A percentile compares a stretch with the other conserved stretches of the same genome.
Evolutionary conservation across 2,329 filamentous ascomycete species (phyloP).

Genomic region (Aspergillus pseudoterreus): DNA sequence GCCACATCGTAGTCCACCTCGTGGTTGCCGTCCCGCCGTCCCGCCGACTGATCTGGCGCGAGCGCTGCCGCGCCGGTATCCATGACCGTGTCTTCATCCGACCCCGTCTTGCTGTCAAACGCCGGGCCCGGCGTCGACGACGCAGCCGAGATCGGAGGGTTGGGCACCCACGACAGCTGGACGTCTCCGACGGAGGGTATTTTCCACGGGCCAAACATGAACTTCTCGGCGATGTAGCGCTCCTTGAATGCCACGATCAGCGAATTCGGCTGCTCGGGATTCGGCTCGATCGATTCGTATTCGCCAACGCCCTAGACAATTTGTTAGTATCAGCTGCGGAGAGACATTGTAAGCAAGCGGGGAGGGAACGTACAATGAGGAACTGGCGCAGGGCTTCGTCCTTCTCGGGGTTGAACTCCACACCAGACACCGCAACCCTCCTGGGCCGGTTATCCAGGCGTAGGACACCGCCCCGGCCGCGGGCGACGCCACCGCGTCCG

Average conservation of each 20-base stretch:
- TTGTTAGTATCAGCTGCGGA: conserved; percentile 17
- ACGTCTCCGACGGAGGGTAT: conserved; percentile 53
- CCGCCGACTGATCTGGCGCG: conserved; percentile 12
- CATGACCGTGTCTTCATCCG: conserved; percentile 30
- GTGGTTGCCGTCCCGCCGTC: conserved; percentile 20
- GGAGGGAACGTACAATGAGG: conserved; percentile 43
- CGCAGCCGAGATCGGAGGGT: conserved; percentile 23
- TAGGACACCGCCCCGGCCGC: conserved; percentile 49
- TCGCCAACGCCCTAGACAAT: conserved; percentile 42
- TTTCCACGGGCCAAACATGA: conserved; percentile 44
- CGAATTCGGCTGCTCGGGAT: conserved; percentile 37
- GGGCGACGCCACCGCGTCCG: conserved; percentile 34
- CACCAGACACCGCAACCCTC: conserved; percentile 49
- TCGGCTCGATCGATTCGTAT: conserved; percentile 43
- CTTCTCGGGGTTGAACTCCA: conserved; percentile 45
- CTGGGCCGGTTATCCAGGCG: conserved; percentile 58
- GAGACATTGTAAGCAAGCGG: background rate
- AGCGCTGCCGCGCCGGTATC: conserved; percentile 17
- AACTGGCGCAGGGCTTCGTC: conserved; percentile 57
- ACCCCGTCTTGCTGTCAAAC: conserved; percentile 20
- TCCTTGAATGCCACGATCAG: conserved; percentile 47
- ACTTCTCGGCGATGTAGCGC: conserved; percentile 52
- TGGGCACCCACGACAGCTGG: conserved; percentile 54
- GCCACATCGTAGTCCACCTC: conserved; percentile 52
- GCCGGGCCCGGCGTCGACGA: conserved; percentile 12